phyloP scores from a whole-genome alignment of 2,329 filamentous ascomycete genomes.

The Colletotrichum endophyticum region DNA sequence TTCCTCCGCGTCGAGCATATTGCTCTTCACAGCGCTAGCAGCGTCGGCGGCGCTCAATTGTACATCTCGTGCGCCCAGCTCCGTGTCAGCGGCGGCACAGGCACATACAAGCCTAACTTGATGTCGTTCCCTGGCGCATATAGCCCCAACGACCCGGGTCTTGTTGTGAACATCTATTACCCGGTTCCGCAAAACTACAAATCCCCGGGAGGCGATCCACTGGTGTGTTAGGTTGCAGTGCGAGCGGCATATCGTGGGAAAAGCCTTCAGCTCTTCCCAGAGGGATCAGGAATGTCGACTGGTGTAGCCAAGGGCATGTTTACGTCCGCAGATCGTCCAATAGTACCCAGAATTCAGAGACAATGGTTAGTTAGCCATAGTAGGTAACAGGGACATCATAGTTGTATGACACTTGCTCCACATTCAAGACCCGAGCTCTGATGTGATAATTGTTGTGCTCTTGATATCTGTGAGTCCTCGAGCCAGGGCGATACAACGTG shows the following conservation, averaged over 20 bases:
- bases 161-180: conserved; percentile 49
- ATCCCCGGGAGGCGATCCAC: conserved; percentile 18
- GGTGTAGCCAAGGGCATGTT: background rate
- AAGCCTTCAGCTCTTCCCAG: background rate
- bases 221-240: conserved; percentile 37
- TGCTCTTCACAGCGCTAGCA: conserved; percentile 47
- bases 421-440: background rate
- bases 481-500: background rate
- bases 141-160: conserved; percentile 42
- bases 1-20: conserved; percentile 54
- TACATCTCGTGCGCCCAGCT: conserved; percentile 49
- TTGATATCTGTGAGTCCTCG: background rate
- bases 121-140: conserved; percentile 49
- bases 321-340: background rate
- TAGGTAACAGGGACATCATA: background rate
- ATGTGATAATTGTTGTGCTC: background rate
- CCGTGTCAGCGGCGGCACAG: conserved; percentile 44
- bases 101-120: conserved; percentile 39
- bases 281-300: background rate
- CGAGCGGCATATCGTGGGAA: conserved; percentile 52
- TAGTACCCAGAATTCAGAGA: background rate
- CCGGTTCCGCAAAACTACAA: conserved; percentile 43
- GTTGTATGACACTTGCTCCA: background rate
- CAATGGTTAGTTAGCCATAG: background rate
- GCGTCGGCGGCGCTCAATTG: conserved; percentile 47